A percentile compares a stretch with the other conserved stretches of the same genome.
Evolutionary conservation across 371 early-diverging fungal species (phyloP).

Genomic region (Phascolomyces articulosus): DNA sequence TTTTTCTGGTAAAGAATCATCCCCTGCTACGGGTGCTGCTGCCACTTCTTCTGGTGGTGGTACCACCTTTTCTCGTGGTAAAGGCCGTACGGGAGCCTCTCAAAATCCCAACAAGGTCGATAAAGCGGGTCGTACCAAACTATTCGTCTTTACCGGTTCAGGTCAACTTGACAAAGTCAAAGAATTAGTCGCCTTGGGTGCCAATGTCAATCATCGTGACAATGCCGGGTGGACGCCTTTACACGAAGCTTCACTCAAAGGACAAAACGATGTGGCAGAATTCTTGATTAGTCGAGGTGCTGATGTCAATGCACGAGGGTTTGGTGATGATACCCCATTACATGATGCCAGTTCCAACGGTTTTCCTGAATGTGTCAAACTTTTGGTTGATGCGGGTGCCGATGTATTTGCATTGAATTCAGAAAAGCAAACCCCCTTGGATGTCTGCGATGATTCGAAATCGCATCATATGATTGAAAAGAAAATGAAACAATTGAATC

Average conservation of each 20-base stretch:
- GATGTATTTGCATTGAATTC: conserved; percentile 63
- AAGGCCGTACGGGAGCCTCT: conserved; percentile 21
- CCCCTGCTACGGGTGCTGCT: neutral
- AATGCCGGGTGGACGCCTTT: conserved; percentile 72
- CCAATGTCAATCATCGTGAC: conserved; percentile 62
- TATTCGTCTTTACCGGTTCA: conserved; percentile 56
- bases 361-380: conserved; percentile 57
- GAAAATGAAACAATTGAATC: conserved; percentile 40
- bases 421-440: conserved; percentile 57
- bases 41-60: too few relatives aligned
- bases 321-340: conserved; percentile 74
- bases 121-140: conserved; percentile 60
- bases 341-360: conserved; percentile 83
- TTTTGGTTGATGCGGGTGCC: conserved; percentile 64
- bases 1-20: neutral
- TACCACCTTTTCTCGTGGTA: conserved; percentile 7
- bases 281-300: conserved; percentile 58
- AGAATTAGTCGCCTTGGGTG: conserved; percentile 49
- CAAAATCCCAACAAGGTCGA: conserved; percentile 57
- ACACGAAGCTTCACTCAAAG: conserved; percentile 71
- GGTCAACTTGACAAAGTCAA: conserved; percentile 51
- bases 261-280: conserved; percentile 58
- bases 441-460: conserved; percentile 48
- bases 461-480: conserved; percentile 22
- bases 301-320: conserved; percentile 64